Evolutionary conservation across 192 early-diverging fungal genomes (phyloP).

Genomic region (Lunasporangiospora selenospora): DNA sequence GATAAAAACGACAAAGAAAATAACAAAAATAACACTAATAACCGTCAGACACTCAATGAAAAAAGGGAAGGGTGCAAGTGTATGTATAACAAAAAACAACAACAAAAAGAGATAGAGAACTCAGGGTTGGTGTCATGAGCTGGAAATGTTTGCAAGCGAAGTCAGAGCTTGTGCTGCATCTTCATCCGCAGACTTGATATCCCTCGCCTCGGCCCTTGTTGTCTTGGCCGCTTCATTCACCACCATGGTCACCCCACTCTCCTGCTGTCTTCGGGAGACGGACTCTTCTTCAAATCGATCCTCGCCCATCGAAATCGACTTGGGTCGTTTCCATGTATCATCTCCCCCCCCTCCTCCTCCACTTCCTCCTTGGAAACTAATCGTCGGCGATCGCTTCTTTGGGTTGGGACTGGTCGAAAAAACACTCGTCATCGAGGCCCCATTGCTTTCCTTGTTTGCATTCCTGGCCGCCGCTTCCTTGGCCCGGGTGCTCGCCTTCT

Average conservation of each 20-base stretch:
- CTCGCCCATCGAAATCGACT: too few species aligned
- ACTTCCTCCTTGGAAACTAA: not conserved
- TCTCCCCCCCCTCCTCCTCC: not conserved
- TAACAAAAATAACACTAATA: too few species aligned
- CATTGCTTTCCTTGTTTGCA: not conserved
- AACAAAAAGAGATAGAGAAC: too few species aligned
- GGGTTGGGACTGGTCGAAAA: slow-evolving; percentile 35
- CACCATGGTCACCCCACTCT: slow-evolving; percentile 6
- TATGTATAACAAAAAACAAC: too few species aligned
- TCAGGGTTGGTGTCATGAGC: too few species aligned
- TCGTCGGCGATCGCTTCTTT: slow-evolving; percentile 27
- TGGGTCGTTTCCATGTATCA: slow-evolving; percentile 19
- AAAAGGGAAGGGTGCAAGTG: too few species aligned
- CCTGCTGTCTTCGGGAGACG: too few species aligned
- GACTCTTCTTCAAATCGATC: too few species aligned
- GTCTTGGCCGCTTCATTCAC: not conserved
- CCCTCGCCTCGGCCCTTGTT: not conserved
- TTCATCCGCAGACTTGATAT: slow-evolving; percentile 6
- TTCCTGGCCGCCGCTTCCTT: not conserved
- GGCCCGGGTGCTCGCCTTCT: slow-evolving; percentile 3
- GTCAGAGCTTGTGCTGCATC: slow-evolving; percentile 35
- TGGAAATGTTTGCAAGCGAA: slow-evolving; percentile 10
- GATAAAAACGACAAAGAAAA: too few species aligned
- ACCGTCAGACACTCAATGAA: too few species aligned
- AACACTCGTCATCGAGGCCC: too few species aligned